Evolutionary conservation across 306 rosid species (phyloP), one percentile per base, ranked within the genome.

Genomic region (Pachyrhizus erosus): DNA sequence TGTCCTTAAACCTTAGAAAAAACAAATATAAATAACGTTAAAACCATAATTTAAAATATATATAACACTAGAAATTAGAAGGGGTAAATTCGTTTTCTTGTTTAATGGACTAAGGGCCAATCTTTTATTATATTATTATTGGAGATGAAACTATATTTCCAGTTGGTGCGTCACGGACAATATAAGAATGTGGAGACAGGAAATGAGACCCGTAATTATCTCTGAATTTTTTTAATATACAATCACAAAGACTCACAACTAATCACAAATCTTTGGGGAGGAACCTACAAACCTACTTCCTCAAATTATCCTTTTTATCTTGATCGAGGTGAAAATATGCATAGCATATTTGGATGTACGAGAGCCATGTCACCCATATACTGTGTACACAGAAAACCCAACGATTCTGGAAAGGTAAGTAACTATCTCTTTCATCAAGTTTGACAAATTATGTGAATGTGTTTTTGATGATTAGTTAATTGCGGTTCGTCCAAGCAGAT

Each of bases 341-440:
- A n/a, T 17, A 48, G 23, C n/a, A n/a, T 82, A 31, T 9, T 46
- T 76, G 15, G 68, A 61, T 62, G 33, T 34, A 15, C 0, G 68
- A 49, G 69, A 49, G 80, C 49, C 79, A 71, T 64, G 66, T 46
- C 45, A 24, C n/a, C 1, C 3, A 40, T 23, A 7, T 5, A 76
- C 72, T 77, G 52, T 78, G 8, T 23, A 2, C 55, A 60, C 72
- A 73, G 43, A 65, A 55, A 54, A 52, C n/a, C 5, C 4, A 65
- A 43, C 5, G 37, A 9, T 58, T 77, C 10, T 3, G 29, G 33
- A 71, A 76, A 51, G 75, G 57, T 73, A 64, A 73, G 60, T 84
- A 34, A 65, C 84, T 10, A 43, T 84, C 87, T 73, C 87, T 84
- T 79, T 79, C 84, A 61, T 21, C 29, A 73, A 57, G 27, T 79